phyloP scores from a whole-genome alignment of 805 yeast species.

The Cyberlindnera nakhonratchasimensis region DNA sequence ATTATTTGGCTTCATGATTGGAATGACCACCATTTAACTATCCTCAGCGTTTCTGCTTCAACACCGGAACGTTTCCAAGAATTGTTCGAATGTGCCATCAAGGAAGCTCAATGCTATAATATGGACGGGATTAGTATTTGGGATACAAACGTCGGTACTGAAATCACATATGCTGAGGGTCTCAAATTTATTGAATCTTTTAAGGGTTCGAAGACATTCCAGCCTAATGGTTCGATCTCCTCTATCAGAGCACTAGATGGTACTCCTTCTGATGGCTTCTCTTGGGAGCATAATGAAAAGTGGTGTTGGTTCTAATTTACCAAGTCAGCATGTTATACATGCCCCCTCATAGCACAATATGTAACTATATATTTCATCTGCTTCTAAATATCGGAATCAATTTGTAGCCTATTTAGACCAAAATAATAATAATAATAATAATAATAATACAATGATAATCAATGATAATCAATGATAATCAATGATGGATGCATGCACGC shows the following conservation, averaged over 20 bases:
- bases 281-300: conserved; percentile 44
- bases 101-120: conserved; percentile 32
- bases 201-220: conserved; percentile 25
- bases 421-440: too few species aligned
- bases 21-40: conserved; percentile 30
- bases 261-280: conserved; percentile 15
- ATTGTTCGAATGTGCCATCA: conserved; percentile 32
- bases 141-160: conserved; percentile 32
- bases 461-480: background rate
- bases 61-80: conserved; percentile 24
- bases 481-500: background rate
- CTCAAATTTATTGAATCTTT: conserved; percentile 12
- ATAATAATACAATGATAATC: background rate
- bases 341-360: background rate
- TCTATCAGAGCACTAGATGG: conserved; percentile 36
- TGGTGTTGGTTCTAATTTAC: conserved; percentile 46
- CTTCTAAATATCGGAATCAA: too few species aligned
- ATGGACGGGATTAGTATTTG: conserved; percentile 35
- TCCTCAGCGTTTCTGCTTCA: conserved; percentile 20
- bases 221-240: conserved; percentile 34
- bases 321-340: background rate
- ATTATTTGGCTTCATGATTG: conserved; percentile 46
- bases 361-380: background rate
- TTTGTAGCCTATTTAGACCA: too few species aligned
- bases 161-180: conserved; percentile 1